These are phyloP conservation scores for Spergularia marina DNA, from an alignment of 148 eudicot genomes.

Conservation along the genomic window DNA sequence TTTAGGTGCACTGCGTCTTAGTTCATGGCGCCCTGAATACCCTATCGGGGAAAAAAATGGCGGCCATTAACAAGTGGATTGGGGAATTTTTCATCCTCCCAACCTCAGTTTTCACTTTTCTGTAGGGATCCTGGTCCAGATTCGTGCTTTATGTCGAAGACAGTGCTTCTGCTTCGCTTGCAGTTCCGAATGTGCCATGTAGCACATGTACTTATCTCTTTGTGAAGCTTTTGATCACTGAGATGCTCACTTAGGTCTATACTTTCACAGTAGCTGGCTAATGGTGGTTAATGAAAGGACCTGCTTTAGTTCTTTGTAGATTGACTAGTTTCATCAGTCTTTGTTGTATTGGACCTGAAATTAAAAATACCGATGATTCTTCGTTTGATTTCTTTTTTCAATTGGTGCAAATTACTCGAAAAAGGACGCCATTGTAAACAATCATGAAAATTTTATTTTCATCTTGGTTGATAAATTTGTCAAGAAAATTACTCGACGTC, in stretches of 20 bases:
- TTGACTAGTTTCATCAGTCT: neutral
- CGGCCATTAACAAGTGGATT: neutral
- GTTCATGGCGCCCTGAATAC: neutral
- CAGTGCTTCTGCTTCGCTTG: neutral
- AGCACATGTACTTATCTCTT: neutral
- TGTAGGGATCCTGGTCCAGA: neutral
- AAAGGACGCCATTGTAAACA: neutral
- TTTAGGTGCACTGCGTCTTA: neutral
- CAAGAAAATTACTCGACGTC: too few species aligned
- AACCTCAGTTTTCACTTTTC: neutral
- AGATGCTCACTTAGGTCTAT: neutral
- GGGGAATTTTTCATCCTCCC: neutral
- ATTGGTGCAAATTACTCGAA: neutral
- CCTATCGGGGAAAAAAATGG: neutral
- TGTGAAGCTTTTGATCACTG: neutral
- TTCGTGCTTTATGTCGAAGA: constrained; percentile 3
- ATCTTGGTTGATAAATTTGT: too few species aligned
- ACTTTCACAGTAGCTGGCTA: neutral
- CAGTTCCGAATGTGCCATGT: neutral
- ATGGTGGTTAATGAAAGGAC: neutral
- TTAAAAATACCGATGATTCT: too few species aligned
- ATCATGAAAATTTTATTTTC: too few species aligned
- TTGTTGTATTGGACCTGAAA: neutral
- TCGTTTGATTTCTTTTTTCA: too few species aligned
- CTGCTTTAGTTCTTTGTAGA: neutral